Conservation (phyloP, 148 eudicot genomes). For the Limonium bicolor region DNA sequence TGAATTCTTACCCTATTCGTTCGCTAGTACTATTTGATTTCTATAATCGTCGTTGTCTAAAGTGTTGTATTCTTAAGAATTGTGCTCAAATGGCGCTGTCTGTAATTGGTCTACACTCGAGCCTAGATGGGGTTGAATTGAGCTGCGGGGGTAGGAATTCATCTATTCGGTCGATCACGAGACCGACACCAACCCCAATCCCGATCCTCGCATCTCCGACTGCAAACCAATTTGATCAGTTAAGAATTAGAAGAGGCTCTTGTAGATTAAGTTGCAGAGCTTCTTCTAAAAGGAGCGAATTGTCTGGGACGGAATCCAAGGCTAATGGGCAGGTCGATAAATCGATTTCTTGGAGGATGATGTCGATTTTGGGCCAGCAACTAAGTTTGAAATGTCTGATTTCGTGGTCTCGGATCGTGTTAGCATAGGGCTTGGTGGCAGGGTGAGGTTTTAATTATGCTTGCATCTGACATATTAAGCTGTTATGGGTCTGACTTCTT, state of each 20-base stretch:
- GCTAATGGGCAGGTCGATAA: slow-evolving; percentile 19
- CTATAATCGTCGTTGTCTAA: not conserved
- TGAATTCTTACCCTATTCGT: not conserved
- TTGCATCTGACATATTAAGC: no score
- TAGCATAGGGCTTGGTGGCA: slow-evolving; percentile 78
- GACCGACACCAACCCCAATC: slow-evolving; percentile 7
- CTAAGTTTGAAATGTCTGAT: slow-evolving; percentile 66
- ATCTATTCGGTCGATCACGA: slow-evolving; percentile 21
- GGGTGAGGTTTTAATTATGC: slow-evolving; percentile 68
- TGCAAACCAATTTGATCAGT: slow-evolving; percentile 4
- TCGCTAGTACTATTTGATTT: slow-evolving; percentile 7
- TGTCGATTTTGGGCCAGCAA: slow-evolving; percentile 53
- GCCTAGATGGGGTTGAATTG: slow-evolving; percentile 28
- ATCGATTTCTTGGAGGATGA: slow-evolving; percentile 26
- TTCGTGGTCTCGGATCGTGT: slow-evolving; percentile 55
- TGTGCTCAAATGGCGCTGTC: slow-evolving; percentile 29
- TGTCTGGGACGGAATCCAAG: slow-evolving; percentile 26
- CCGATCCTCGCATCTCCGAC: not conserved
- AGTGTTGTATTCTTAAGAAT: not conserved
- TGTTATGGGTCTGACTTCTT: no score
- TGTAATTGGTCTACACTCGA: slow-evolving; percentile 30
- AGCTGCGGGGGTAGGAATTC: slow-evolving; percentile 22
- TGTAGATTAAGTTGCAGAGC: slow-evolving; percentile 23
- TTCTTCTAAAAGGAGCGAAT: slow-evolving; percentile 17
- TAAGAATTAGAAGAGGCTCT: slow-evolving; percentile 13